A percentile compares a stretch with the other conserved stretches of the same genome.
These are phyloP conservation scores for Nakazawaea anatomiae DNA, from an alignment of 805 yeast genomes.

Conservation along the genomic window DNA sequence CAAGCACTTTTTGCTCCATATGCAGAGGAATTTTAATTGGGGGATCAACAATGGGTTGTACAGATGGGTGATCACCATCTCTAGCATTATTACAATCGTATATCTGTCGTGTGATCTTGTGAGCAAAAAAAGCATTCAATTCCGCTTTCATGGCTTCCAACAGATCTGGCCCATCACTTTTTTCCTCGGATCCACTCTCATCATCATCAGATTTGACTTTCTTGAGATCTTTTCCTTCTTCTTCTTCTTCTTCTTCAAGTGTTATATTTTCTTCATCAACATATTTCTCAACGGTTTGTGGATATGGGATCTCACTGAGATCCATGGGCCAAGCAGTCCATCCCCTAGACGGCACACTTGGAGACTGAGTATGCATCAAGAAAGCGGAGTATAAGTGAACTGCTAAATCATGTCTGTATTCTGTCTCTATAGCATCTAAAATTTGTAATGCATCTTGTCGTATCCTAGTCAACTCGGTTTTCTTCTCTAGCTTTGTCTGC, in stretches of 20 bases:
- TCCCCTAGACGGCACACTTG: slow-evolving; percentile 27
- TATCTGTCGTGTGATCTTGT: slow-evolving; percentile 12
- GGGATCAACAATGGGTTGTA: slow-evolving; percentile 18
- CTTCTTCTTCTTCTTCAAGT: not conserved
- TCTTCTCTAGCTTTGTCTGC: not conserved
- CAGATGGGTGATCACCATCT: slow-evolving; percentile 3
- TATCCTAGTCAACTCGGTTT: slow-evolving; percentile 1
- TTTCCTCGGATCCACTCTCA: slow-evolving; percentile 1
- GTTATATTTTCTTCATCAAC: slow-evolving; percentile 18
- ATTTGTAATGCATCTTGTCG: slow-evolving; percentile 16
- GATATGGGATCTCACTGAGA: slow-evolving; percentile 29
- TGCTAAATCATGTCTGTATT: slow-evolving; percentile 50
- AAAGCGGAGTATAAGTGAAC: slow-evolving; percentile 58
- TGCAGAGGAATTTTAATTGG: slow-evolving; percentile 14
- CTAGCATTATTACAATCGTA: slow-evolving; percentile 4
- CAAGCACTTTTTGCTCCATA: slow-evolving; percentile 12
- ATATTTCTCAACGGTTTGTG: slow-evolving; percentile 21
- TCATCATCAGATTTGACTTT: not conserved
- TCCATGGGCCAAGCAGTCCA: slow-evolving; percentile 64
- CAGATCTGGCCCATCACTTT: slow-evolving; percentile 10
- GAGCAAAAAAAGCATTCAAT: slow-evolving; percentile 17
- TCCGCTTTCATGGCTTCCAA: slow-evolving; percentile 14
- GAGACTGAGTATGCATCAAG: slow-evolving; percentile 33
- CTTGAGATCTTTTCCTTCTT: not conserved
- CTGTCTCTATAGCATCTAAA: slow-evolving; percentile 38